These are phyloP conservation scores for Dictyostelium capitatum DNA, from an alignment of 78 protist genomes.

Conservation along the genomic window DNA sequence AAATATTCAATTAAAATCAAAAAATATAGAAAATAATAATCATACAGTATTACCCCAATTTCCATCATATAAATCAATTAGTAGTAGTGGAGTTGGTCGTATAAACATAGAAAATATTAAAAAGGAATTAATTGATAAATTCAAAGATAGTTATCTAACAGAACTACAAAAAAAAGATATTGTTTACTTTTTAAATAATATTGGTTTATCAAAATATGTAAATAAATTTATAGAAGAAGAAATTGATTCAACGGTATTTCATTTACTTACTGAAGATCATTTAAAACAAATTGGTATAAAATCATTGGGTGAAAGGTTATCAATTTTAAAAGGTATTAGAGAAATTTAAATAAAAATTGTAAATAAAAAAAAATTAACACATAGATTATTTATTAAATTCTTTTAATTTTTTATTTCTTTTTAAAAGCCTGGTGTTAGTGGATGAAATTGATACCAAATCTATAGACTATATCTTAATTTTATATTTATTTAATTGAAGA, in stretches of 20 bases:
- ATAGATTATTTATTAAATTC: too few relatives aligned
- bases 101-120: background rate
- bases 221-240: slow-evolving; percentile 74
- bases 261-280: slow-evolving; percentile 52
- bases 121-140: slow-evolving; percentile 20
- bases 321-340: slow-evolving; percentile 53
- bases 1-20: slow-evolving; percentile 19
- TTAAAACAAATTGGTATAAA: slow-evolving; percentile 60
- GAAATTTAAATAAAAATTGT: slow-evolving; percentile 7
- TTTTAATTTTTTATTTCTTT: too few relatives aligned
- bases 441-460: too few relatives aligned
- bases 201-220: slow-evolving; percentile 69
- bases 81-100: background rate
- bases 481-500: too few relatives aligned
- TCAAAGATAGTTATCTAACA: slow-evolving; percentile 49
- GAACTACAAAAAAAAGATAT: slow-evolving; percentile 63
- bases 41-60: slow-evolving; percentile 4
- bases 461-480: too few relatives aligned
- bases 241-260: slow-evolving; percentile 61
- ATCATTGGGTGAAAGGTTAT: slow-evolving; percentile 54
- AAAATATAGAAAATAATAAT: slow-evolving; percentile 34
- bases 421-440: too few relatives aligned
- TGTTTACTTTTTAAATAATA: slow-evolving; percentile 35
- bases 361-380: background rate
- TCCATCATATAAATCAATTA: background rate